These are phyloP conservation scores for Saposhnikovia divaricata DNA, from an alignment of 129 eudicot species.

Conservation along the genomic window DNA sequence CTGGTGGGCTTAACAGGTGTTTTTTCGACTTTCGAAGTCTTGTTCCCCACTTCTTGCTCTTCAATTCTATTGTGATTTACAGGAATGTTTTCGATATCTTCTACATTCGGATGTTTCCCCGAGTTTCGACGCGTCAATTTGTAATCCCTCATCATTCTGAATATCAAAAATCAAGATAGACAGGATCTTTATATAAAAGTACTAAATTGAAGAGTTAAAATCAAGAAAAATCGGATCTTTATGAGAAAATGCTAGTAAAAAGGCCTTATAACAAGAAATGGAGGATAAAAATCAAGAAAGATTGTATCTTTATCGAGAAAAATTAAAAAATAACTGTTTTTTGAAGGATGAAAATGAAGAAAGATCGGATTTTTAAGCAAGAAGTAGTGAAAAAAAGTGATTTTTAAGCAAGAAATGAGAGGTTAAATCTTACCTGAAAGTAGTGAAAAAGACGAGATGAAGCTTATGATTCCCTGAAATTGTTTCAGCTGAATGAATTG, in stretches of 20 bases:
- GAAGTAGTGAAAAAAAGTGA: neutral
- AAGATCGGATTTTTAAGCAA: neutral
- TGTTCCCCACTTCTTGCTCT: constrained; percentile 42
- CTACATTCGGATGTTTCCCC: constrained; percentile 32
- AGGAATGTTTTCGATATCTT: constrained; percentile 74
- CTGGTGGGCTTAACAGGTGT: constrained; percentile 61
- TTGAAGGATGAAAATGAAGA: neutral
- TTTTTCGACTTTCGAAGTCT: constrained; percentile 32
- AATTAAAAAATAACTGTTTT: neutral
- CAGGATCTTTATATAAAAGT: neutral
- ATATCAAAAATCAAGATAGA: neutral
- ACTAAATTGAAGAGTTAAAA: neutral
- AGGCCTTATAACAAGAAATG: too few species aligned
- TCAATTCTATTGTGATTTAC: constrained; percentile 30
- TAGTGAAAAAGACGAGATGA: constrained; percentile 38
- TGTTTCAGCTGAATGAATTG: constrained; percentile 7
- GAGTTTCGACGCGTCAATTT: constrained; percentile 51
- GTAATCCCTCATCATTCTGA: constrained; percentile 79
- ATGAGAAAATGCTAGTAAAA: neutral
- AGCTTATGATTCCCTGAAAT: constrained; percentile 41
- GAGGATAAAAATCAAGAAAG: neutral
- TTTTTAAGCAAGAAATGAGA: neutral
- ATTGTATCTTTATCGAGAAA: neutral
- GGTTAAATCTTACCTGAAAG: constrained; percentile 41
- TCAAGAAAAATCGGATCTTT: neutral